These are phyloP conservation scores for Climacium dendroides DNA, from an alignment of 225 moss, liverwort and hornwort genomes.

Conservation along the genomic window DNA sequence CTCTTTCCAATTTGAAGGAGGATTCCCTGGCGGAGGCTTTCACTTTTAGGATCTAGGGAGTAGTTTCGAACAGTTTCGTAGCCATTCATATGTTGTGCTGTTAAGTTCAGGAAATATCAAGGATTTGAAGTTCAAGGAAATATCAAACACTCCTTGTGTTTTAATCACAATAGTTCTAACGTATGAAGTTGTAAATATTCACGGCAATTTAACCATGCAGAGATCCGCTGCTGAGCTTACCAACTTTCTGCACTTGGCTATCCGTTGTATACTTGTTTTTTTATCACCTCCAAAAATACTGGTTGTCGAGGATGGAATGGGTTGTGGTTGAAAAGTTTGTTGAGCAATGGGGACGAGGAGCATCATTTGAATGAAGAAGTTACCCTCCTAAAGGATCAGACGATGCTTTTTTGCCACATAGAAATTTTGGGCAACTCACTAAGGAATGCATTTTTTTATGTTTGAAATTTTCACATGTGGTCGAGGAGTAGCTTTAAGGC, in stretches of 20 bases:
- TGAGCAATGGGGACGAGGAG: neutral
- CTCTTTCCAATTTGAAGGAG: constrained; percentile 71
- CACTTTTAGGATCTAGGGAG: constrained; percentile 17
- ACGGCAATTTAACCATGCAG: neutral
- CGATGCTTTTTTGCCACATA: no score
- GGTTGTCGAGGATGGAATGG: neutral
- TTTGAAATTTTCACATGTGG: no score
- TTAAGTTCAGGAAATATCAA: neutral
- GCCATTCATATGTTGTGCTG: neutral
- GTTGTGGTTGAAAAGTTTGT: neutral
- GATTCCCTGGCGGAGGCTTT: constrained; percentile 51
- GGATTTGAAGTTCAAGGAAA: neutral
- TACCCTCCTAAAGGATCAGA: no score
- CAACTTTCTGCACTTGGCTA: neutral
- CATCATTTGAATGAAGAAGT: neutral
- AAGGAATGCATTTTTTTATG: no score
- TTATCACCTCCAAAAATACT: neutral
- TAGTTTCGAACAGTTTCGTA: neutral
- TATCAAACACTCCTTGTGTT: neutral
- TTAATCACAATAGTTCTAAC: neutral
- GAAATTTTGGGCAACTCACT: no score
- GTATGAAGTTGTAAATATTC: constrained; percentile 9
- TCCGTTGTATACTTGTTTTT: neutral
- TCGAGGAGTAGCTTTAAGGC: no score
- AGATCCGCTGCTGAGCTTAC: neutral